Base-by-base conservation (phyloP, 306 rosid genomes). In the Oxytropis ochrocephala region DNA sequence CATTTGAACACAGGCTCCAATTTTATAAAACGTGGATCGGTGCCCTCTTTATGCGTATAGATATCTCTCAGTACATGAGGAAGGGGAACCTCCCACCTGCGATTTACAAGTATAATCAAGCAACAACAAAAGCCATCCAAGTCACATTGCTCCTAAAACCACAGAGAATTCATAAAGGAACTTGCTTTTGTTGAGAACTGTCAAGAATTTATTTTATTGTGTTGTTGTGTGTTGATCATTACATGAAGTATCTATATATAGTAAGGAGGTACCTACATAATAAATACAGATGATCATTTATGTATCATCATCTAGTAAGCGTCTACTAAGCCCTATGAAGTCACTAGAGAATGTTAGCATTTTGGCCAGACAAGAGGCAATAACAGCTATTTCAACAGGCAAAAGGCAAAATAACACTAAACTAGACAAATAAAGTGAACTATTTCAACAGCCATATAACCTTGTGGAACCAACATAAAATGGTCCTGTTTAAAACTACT, bases 31-130 rank as follows among this genome's bases (percentile, higher is more conserved):
- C 96, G 96, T n/a, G 97, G 95, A 81, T 94, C 99, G 8, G 87
- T 91, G 70, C 80, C 83, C 76, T 85, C 95, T 53, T 56, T 68
- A 30, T 58, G 77, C 57, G 61, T 67, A 85, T 87, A 94, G 63
- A 88, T 79, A 43, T 48, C 80, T 76, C 77, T 82, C 82, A 87
- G 21, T 30, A 79, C 79, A 72, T 59, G 75, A 84, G 96, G 97
- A 80, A 80, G 83, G 75, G 96, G 97, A 80, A 94, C 87, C 76
- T 94, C 97, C 99, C 99, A 94, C 36, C 98, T 94, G 85, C 78
- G 82, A 75, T 80, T 79, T 43, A 65, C 50, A 67, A 57, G 51
- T 39, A 69, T 43, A 51, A 67, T 72, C 56, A 74, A 33, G 65
- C 82, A 72, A 75, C 69, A 42, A 32, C 58, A 52, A 44, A 50